phyloP scores from a whole-genome alignment of 1,139 yeast genomes.

The Torulaspora pretoriensis region DNA sequence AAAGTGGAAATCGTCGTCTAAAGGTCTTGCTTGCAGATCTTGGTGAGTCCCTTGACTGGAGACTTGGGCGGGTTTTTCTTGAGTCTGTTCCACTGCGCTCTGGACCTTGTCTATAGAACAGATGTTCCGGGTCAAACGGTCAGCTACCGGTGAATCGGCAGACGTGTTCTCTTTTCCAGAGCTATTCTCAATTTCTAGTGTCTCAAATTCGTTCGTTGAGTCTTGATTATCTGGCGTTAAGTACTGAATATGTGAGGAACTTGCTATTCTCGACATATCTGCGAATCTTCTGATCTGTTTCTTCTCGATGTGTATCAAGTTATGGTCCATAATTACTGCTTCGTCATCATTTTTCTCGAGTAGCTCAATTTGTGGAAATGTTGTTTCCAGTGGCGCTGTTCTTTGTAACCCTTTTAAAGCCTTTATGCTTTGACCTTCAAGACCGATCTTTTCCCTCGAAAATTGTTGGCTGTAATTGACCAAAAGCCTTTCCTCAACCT shows the following conservation, averaged over 20 bases:
- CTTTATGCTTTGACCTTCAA: constrained; percentile 1
- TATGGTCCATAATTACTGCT: background rate
- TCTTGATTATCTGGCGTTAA: background rate
- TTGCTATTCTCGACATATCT: constrained; percentile 1
- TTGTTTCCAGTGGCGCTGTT: background rate
- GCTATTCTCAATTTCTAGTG: too few relatives aligned
- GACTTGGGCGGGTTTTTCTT: background rate
- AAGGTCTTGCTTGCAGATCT: constrained; percentile 5
- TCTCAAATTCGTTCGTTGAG: too few relatives aligned
- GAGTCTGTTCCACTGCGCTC: background rate
- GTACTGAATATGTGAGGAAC: constrained; percentile 1
- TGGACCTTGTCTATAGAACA: too few relatives aligned
- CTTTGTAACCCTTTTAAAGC: constrained; percentile 4
- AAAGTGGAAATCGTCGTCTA: constrained; percentile 19
- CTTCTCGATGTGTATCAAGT: background rate
- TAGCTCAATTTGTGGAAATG: background rate
- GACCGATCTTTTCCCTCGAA: constrained; percentile 3
- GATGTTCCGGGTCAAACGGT: too few relatives aligned
- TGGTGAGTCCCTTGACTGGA: background rate
- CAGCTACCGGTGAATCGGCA: too few relatives aligned
- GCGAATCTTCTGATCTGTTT: background rate
- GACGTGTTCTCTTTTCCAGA: too few relatives aligned
- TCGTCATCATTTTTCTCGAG: background rate
- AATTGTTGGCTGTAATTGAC: background rate
- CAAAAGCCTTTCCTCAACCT: background rate